These are phyloP conservation scores for Gloeophyllum trabeum DNA, from an alignment of 768 basidiomycete genomes.

Conservation along the genomic window DNA sequence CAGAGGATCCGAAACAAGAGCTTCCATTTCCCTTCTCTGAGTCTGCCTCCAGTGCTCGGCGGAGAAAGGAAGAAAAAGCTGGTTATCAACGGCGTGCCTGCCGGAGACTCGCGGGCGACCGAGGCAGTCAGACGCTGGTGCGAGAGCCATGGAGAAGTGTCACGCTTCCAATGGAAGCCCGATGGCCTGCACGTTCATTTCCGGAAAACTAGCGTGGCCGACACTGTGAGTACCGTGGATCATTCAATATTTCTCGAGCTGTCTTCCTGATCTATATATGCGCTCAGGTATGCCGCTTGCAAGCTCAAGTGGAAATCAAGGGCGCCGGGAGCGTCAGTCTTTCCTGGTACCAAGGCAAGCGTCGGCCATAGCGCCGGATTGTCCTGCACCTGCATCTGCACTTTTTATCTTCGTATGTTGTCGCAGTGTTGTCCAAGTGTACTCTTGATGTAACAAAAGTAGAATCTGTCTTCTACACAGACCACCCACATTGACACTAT, in stretches of 20 bases:
- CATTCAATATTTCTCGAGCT: conserved; percentile 3
- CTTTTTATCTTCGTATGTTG: too few relatives aligned
- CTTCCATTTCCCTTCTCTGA: too few relatives aligned
- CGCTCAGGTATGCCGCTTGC: conserved; percentile 25
- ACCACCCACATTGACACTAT: too few relatives aligned
- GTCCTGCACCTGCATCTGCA: too few relatives aligned
- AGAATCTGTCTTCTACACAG: too few relatives aligned
- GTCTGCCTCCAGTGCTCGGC: too few relatives aligned
- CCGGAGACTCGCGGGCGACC: conserved; percentile 14
- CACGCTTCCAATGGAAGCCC: conserved; percentile 14
- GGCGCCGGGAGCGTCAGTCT: conserved; percentile 28
- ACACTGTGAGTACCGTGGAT: conserved; percentile 21
- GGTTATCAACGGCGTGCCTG: conserved; percentile 20
- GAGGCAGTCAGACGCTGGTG: conserved; percentile 24
- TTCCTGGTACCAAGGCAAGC: conserved; percentile 15
- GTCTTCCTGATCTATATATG: background rate
- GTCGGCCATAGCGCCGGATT: too few relatives aligned
- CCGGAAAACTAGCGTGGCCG: conserved; percentile 25
- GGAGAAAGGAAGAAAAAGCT: conserved; percentile 18
- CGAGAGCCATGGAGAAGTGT: conserved; percentile 24
- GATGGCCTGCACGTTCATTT: conserved; percentile 25
- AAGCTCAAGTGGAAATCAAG: conserved; percentile 25
- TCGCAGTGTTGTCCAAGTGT: too few relatives aligned
- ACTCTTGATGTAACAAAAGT: too few relatives aligned
- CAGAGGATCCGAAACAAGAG: background rate